A percentile compares a stretch with the other conserved stretches of the same genome.
Conservation (phyloP, 495 filamentous ascomycete genomes). For the Talaromyces wortmannii region DNA sequence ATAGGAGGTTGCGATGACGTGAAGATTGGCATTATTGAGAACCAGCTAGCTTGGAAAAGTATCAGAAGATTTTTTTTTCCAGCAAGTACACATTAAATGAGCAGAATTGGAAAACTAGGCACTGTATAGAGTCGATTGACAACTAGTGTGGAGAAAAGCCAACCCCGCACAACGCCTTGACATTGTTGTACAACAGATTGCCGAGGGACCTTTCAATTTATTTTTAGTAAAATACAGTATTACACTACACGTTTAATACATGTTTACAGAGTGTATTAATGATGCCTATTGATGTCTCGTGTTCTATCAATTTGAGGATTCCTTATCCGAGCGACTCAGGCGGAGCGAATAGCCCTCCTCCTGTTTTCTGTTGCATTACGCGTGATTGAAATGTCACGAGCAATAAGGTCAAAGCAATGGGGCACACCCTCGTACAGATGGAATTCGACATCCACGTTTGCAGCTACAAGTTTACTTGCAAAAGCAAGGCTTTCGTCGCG, state of each 20-base stretch:
- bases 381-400: constrained; percentile 4
- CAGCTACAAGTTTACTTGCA: constrained; percentile 9
- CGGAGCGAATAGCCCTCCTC: not conserved
- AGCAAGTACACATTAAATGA: too few species aligned
- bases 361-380: not conserved
- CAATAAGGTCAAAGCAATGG: constrained; percentile 19
- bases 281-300: too few species aligned
- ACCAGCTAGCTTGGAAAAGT: too few species aligned
- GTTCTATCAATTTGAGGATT: not conserved
- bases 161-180: not conserved
- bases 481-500: constrained; percentile 13
- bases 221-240: too few species aligned
- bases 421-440: constrained; percentile 17
- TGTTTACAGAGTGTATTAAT: too few species aligned
- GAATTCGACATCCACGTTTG: constrained; percentile 15
- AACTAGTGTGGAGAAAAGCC: not conserved
- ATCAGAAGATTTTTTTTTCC: too few species aligned
- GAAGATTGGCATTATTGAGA: not conserved
- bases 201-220: not conserved
- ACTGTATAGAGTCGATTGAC: not conserved
- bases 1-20: not conserved
- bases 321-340: not conserved
- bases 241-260: too few species aligned
- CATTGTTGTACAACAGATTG: not conserved
- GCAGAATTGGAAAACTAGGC: too few species aligned